Percentiles rank a stretch among this genome's conserved stretches.
Evolutionary conservation across 1,139 yeast species (phyloP).

Genomic region (Hansenula anomala): DNA sequence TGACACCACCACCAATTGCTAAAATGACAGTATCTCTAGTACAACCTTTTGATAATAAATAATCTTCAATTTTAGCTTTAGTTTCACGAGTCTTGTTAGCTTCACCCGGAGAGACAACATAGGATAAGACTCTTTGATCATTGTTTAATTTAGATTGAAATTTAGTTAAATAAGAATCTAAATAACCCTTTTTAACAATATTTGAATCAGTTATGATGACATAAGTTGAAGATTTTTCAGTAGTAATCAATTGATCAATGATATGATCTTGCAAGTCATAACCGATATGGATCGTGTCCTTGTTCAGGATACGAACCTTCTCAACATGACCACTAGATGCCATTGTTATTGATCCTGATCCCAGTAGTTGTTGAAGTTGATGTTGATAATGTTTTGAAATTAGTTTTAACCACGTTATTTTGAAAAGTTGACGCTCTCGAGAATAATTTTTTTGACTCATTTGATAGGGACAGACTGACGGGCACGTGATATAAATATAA

Average conservation of each 20-base stretch:
- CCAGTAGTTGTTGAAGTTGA: background rate
- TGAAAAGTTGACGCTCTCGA: too few relatives aligned
- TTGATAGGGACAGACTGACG: too few relatives aligned
- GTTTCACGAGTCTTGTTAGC: constrained; percentile 83
- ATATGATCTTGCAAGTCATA: constrained; percentile 75
- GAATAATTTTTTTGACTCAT: too few relatives aligned
- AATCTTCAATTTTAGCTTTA: constrained; percentile 93
- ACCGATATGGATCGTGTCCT: constrained; percentile 87
- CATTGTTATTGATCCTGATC: too few relatives aligned
- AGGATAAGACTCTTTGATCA: constrained; percentile 61
- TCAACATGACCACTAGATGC: constrained; percentile 14
- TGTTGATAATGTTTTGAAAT: too few relatives aligned
- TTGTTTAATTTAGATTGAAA: constrained; percentile 38
- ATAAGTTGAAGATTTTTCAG: constrained; percentile 81
- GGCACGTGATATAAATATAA: too few relatives aligned
- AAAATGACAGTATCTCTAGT: constrained; percentile 93
- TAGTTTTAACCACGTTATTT: too few relatives aligned
- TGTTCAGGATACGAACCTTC: constrained; percentile 72
- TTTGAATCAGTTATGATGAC: constrained; percentile 87
- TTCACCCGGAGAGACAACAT: constrained; percentile 89
- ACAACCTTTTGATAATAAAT: constrained; percentile 77
- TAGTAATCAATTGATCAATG: constrained; percentile 58
- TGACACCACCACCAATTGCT: constrained; percentile 98
- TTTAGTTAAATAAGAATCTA: constrained; percentile 31
- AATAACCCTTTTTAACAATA: constrained; percentile 65